Percentiles rank a stretch among this genome's conserved stretches.
Conservation (phyloP, 192 early-diverging fungal genomes). For the Podila verticillata region DNA sequence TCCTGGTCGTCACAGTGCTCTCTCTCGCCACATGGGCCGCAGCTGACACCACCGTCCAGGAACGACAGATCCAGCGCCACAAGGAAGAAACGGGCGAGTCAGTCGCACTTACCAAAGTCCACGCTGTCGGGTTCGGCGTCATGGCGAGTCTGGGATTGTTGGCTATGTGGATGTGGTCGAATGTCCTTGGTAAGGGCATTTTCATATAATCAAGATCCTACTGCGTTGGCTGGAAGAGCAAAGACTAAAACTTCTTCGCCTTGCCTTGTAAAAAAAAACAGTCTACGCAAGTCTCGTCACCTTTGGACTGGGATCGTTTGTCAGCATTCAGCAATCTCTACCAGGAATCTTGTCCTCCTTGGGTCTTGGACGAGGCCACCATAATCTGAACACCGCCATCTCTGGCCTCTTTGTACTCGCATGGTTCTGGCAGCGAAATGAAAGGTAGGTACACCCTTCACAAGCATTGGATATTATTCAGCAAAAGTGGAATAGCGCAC, state of each 20-base stretch:
- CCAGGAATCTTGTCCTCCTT: constrained; percentile 24
- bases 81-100: constrained; percentile 45
- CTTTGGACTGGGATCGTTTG: constrained; percentile 51
- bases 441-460: constrained; percentile 39
- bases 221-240: not conserved
- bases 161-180: constrained; percentile 52
- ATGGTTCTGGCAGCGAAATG: constrained; percentile 49
- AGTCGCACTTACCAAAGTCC: constrained; percentile 29
- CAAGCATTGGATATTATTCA: not conserved
- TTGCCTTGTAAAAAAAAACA: not conserved
- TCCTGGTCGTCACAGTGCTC: constrained; percentile 29
- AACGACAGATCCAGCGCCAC: constrained; percentile 30
- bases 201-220: not conserved
- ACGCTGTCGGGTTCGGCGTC: constrained; percentile 48
- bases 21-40: constrained; percentile 31
- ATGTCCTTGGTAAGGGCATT: constrained; percentile 37
- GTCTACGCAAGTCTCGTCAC: constrained; percentile 47
- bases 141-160: constrained; percentile 51
- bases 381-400: constrained; percentile 18
- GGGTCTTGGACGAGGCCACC: constrained; percentile 12
- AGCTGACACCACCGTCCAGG: constrained; percentile 47
- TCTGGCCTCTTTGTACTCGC: constrained; percentile 29
- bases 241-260: not conserved
- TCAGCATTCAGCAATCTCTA: constrained; percentile 47
- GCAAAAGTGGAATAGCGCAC: not conserved